phyloP scores from a whole-genome alignment of 2,329 filamentous ascomycete species.

The Albophoma yamanashiensis region DNA sequence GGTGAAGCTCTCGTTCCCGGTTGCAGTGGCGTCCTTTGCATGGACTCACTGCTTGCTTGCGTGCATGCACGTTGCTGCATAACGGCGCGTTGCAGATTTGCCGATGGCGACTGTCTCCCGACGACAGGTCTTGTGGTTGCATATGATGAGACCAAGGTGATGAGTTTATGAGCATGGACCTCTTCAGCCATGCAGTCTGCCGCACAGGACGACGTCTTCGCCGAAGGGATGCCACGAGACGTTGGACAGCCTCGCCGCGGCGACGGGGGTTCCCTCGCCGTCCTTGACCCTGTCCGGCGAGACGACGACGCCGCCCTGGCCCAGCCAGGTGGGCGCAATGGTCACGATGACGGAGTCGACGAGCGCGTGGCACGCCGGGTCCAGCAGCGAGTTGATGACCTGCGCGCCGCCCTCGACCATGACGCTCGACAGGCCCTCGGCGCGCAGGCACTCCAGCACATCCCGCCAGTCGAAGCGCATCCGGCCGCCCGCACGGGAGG shows the following conservation, averaged over 20 bases:
- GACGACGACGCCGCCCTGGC: slow-evolving; percentile 69
- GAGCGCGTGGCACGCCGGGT: slow-evolving; percentile 45
- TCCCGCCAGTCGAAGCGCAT: slow-evolving; percentile 51
- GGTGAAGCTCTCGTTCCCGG: background rate
- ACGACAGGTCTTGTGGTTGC: background rate
- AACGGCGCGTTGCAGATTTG: background rate
- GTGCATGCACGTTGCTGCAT: background rate
- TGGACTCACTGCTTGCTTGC: too few species aligned
- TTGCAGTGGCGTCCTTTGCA: too few species aligned
- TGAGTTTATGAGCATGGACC: background rate
- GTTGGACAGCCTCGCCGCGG: slow-evolving; percentile 54
- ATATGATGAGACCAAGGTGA: background rate
- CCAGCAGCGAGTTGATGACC: slow-evolving; percentile 75
- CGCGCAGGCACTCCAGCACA: slow-evolving; percentile 47
- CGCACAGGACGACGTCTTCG: slow-evolving; percentile 75
- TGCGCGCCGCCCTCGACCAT: slow-evolving; percentile 87
- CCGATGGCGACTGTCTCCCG: background rate
- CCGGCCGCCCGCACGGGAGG: slow-evolving; percentile 22
- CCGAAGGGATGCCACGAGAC: slow-evolving; percentile 70
- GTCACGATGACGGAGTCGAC: slow-evolving; percentile 77
- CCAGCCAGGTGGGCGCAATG: slow-evolving; percentile 84
- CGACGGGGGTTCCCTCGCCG: slow-evolving; percentile 37
- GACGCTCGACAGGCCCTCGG: slow-evolving; percentile 58
- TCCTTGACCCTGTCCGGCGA: slow-evolving; percentile 51
- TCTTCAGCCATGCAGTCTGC: slow-evolving; percentile 32